Conservation (phyloP, 2,329 filamentous ascomycete genomes). For the Arachnomyces sp. region DNA sequence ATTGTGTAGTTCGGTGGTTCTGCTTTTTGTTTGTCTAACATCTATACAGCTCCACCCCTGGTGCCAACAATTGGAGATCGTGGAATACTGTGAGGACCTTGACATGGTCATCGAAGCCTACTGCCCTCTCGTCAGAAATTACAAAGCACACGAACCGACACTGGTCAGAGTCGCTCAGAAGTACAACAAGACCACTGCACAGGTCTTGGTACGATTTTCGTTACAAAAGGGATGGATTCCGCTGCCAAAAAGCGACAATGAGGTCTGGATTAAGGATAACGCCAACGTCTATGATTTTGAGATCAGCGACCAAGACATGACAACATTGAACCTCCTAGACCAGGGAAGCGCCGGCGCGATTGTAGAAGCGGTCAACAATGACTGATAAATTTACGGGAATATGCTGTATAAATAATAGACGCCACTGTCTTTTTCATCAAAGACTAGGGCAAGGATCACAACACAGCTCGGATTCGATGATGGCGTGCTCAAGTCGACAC, state of each 20-base stretch:
- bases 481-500: conserved; percentile 2
- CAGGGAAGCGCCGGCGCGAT: conserved; percentile 42
- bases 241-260: conserved; percentile 65
- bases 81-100: conserved; percentile 47
- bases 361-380: conserved; percentile 40
- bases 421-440: too few relatives aligned
- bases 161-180: conserved; percentile 61
- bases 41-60: conserved; percentile 58
- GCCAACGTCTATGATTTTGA: conserved; percentile 55
- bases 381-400: conserved; percentile 16
- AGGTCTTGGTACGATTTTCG: conserved; percentile 73
- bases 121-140: conserved; percentile 53
- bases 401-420: too few relatives aligned
- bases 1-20: conserved; percentile 1
- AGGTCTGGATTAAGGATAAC: conserved; percentile 60
- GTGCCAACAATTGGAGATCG: conserved; percentile 57
- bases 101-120: conserved; percentile 49
- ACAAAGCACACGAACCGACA: conserved; percentile 62
- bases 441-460: too few relatives aligned
- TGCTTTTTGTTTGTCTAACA: not conserved
- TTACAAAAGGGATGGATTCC: conserved; percentile 71
- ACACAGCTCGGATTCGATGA: not conserved
- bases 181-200: conserved; percentile 65
- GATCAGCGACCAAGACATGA: conserved; percentile 52
- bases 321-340: conserved; percentile 44